phyloP scores from a whole-genome alignment of 2,329 filamentous ascomycete species.

The Fusarium devonianum region DNA sequence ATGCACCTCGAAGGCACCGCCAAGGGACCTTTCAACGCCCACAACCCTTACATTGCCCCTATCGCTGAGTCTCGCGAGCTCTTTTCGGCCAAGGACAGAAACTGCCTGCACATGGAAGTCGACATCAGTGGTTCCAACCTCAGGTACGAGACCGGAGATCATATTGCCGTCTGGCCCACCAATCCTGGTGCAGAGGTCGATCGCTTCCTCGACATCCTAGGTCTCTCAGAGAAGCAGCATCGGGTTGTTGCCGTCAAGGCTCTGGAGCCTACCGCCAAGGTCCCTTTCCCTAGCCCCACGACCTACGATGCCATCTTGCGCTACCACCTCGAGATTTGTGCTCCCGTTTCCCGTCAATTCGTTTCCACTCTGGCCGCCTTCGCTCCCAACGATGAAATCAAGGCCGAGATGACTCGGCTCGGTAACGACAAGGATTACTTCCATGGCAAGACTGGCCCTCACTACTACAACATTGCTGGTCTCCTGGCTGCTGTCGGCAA shows the following conservation, averaged over 20 bases:
- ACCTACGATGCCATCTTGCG: slow-evolving; percentile 93
- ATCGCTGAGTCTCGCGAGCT: slow-evolving; percentile 90
- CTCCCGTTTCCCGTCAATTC: slow-evolving; percentile 95
- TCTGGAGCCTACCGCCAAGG: slow-evolving; percentile 93
- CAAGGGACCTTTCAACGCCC: slow-evolving; percentile 92
- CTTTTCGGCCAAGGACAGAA: slow-evolving; percentile 87
- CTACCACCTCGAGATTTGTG: slow-evolving; percentile 97
- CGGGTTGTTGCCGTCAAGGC: slow-evolving; percentile 87
- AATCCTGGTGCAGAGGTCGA: slow-evolving; percentile 94
- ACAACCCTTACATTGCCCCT: slow-evolving; percentile 96
- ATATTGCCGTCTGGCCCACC: slow-evolving; percentile 96
- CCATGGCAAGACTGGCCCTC: slow-evolving; percentile 79
- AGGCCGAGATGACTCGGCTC: slow-evolving; percentile 86
- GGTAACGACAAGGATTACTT: slow-evolving; percentile 97
- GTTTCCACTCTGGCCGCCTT: slow-evolving; percentile 87
- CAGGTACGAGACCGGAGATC: slow-evolving; percentile 94
- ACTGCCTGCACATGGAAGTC: slow-evolving; percentile 96
- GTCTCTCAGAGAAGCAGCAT: slow-evolving; percentile 77
- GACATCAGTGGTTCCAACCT: slow-evolving; percentile 90
- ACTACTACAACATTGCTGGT: slow-evolving; percentile 89
- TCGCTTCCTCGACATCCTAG: slow-evolving; percentile 82
- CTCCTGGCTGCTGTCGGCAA: slow-evolving; percentile 77
- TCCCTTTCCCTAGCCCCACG: slow-evolving; percentile 95
- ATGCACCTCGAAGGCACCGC: slow-evolving; percentile 86
- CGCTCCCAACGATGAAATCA: slow-evolving; percentile 82